Percentiles rank a stretch among this genome's conserved stretches.
Conservation (phyloP, 495 filamentous ascomycete species). For the Geopyxis carbonaria region DNA sequence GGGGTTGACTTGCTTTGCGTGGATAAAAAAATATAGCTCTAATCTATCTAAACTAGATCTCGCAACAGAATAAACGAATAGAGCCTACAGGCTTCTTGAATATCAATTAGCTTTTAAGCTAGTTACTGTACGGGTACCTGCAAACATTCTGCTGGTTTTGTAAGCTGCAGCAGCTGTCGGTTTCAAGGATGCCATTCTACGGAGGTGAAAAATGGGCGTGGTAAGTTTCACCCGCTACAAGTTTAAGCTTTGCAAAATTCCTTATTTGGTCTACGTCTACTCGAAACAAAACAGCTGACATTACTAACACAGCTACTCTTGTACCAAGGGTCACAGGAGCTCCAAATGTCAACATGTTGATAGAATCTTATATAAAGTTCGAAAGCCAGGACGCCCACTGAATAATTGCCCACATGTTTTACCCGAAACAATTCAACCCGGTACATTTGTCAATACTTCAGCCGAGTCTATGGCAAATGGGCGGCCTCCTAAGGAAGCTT, state of each 20-base stretch:
- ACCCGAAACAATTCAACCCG: conserved; percentile 1
- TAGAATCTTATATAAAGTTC: conserved; percentile 23
- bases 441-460: conserved; percentile 7
- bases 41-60: no score
- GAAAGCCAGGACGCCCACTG: conserved; percentile 24
- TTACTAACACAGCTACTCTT: conserved; percentile 14
- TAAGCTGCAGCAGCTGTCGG: no score
- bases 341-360: conserved; percentile 24
- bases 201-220: conserved; percentile 6
- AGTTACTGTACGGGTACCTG: no score
- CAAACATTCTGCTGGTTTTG: no score
- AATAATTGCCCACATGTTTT: conserved; percentile 23
- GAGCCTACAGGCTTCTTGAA: no score
- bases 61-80: no score
- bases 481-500: conserved; percentile 1
- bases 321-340: conserved; percentile 23
- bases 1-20: no score
- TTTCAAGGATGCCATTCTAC: background rate
- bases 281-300: background rate
- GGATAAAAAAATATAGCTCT: no score
- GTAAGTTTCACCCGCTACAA: background rate
- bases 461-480: conserved; percentile 4
- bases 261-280: background rate
- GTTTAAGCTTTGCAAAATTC: background rate
- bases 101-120: no score